Base-by-base conservation (phyloP, 768 basidiomycete genomes). In the Hypsizygus marmoreus region DNA sequence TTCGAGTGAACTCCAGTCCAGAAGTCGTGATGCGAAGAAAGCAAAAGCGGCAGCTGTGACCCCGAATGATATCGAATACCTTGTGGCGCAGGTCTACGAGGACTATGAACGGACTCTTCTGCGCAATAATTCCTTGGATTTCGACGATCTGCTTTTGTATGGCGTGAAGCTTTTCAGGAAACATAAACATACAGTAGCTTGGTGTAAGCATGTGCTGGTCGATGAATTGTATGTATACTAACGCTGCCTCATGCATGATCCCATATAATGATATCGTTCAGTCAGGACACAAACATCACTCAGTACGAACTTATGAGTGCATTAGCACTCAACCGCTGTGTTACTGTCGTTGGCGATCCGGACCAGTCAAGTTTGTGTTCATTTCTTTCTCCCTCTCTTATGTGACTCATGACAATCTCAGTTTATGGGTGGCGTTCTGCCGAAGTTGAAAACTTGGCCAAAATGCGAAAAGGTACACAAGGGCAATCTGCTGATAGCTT, bases 391-490 rank as follows among this genome's bases (percentile, higher is more conserved):
- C 29, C n/a, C 10, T 29, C 10, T 8, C 7, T 34, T 23, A 32
- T 25, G 20, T 26, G n/a, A 12, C 17, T 45, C 9, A 40, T 53
- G n/a, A 36, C 10, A 23, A 39, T 51, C 14, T 37, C 45, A 84
- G 81, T 92, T 31, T 92, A 92, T 54, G 90, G 89, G 7, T 95
- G 92, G 91, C 78, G 91, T 10, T 84, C 86, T 5, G 90, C 84
- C 17, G 87, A 92, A 55, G 72, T 88, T 3, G 79, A 75, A 46
- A 93, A 93, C 63, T 66, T 93, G 17, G 71, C 71, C 6, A 82
- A 77, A 50, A 93, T 94, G 91, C 66, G 72, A 25, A 65, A 72
- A 63, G 86, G 88, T 78, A 48, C 1, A 47, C 35, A 12, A 17
- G 2, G 19, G 22, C 14, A n/a, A 23, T 20, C 8, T 24, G 26